phyloP scores from a whole-genome alignment of 1,284 basidiomycete species.

The Phlebopus sp. region DNA sequence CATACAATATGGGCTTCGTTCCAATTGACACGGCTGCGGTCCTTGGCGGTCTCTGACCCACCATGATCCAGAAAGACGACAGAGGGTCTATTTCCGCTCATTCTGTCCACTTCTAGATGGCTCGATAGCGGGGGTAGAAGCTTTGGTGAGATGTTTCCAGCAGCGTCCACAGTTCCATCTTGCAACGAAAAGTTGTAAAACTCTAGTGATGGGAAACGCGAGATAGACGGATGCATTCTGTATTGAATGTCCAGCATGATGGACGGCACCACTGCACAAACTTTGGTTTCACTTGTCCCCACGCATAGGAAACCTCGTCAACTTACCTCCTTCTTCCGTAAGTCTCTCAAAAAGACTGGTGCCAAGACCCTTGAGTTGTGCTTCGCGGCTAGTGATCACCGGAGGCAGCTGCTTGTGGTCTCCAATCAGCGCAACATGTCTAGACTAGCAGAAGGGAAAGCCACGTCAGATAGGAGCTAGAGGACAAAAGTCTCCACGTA shows the following conservation, averaged over 20 bases:
- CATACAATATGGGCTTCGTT: constrained; percentile 77
- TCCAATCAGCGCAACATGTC: constrained; percentile 86
- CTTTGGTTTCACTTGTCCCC: constrained; percentile 15
- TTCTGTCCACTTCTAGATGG: constrained; percentile 40
- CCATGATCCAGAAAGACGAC: constrained; percentile 79
- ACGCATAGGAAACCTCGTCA: constrained; percentile 5
- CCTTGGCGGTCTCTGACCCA: constrained; percentile 61
- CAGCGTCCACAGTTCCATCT: constrained; percentile 67
- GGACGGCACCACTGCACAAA: constrained; percentile 61
- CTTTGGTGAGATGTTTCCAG: constrained; percentile 50
- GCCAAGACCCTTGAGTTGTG: constrained; percentile 67
- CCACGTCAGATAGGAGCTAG: constrained; percentile 13
- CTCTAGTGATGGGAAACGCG: constrained; percentile 78
- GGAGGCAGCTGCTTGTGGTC: constrained; percentile 98
- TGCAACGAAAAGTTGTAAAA: constrained; percentile 76
- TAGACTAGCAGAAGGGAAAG: constrained; percentile 46
- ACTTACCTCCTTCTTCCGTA: constrained; percentile 72
- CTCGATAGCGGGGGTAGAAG: constrained; percentile 60
- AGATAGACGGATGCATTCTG: constrained; percentile 91
- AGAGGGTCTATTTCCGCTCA: constrained; percentile 42
- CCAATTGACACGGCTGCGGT: constrained; percentile 71
- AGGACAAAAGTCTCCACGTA: constrained; percentile 39
- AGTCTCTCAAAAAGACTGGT: constrained; percentile 88
- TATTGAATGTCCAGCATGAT: constrained; percentile 93
- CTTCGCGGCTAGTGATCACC: constrained; percentile 74